Conservation (phyloP, 2,329 filamentous ascomycete genomes). For the Nectriaceae sp. region DNA sequence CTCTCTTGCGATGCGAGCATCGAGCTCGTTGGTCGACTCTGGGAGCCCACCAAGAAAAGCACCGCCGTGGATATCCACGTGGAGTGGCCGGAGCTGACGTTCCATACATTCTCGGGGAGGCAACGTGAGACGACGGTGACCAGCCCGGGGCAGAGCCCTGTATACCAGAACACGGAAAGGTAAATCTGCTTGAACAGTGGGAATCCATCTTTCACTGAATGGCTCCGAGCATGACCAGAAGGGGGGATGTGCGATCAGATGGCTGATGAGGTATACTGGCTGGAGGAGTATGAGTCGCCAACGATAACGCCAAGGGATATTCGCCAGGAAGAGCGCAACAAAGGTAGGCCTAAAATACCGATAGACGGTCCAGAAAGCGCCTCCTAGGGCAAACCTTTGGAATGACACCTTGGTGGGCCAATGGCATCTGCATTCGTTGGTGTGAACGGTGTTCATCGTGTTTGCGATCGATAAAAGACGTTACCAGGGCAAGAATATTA, state of each 20-base stretch:
- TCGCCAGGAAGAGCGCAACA: constrained; percentile 37
- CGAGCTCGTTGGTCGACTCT: constrained; percentile 39
- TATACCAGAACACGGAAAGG: constrained; percentile 38
- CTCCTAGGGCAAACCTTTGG: neutral
- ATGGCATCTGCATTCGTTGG: too few species aligned
- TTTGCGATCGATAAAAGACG: too few species aligned
- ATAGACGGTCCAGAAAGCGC: constrained; percentile 10
- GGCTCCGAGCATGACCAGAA: too few species aligned
- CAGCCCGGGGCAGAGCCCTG: too few species aligned
- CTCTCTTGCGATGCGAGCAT: constrained; percentile 33
- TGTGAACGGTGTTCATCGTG: too few species aligned
- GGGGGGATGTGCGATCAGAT: constrained; percentile 36
- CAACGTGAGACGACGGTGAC: too few species aligned
- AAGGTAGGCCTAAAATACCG: constrained; percentile 29
- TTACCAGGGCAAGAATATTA: too few species aligned
- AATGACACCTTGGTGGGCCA: too few species aligned
- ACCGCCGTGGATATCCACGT: constrained; percentile 47
- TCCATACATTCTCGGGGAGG: constrained; percentile 12
- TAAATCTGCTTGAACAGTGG: constrained; percentile 38
- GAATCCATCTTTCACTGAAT: too few species aligned
- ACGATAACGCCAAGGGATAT: constrained; percentile 40
- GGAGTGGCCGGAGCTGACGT: constrained; percentile 38
- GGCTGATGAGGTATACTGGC: constrained; percentile 40
- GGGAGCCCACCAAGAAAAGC: constrained; percentile 46
- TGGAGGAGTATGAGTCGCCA: constrained; percentile 45